phyloP scores from a whole-genome alignment of 1,284 basidiomycete genomes.

The Vanrija humicola region DNA sequence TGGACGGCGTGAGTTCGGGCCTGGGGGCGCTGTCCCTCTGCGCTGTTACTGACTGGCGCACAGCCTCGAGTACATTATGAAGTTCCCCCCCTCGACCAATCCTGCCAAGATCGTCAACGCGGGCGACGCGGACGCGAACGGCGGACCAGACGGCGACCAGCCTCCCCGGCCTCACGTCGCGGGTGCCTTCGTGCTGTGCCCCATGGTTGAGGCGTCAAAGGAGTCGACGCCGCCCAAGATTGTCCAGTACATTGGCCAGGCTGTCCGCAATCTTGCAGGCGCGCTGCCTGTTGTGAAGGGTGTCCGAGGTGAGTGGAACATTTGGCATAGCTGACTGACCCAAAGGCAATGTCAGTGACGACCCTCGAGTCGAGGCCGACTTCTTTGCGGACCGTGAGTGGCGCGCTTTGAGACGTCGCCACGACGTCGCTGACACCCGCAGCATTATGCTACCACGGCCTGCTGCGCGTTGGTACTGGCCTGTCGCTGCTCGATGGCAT shows the following conservation, averaged over 20 bases:
- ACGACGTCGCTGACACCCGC: constrained; percentile 15
- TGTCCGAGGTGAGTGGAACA: constrained; percentile 35
- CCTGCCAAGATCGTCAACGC: background rate
- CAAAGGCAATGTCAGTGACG: constrained; percentile 54
- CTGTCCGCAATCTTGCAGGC: constrained; percentile 48
- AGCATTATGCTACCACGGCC: constrained; percentile 52
- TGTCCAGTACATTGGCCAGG: constrained; percentile 46
- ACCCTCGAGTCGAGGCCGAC: constrained; percentile 52
- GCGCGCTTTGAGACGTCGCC: too few species aligned
- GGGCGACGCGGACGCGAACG: background rate
- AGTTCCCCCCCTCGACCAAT: constrained; percentile 33
- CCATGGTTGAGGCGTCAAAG: constrained; percentile 50
- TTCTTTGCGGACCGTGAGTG: constrained; percentile 48
- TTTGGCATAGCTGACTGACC: constrained; percentile 5
- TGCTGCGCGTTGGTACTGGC: constrained; percentile 52
- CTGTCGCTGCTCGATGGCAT: constrained; percentile 52
- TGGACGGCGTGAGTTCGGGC: constrained; percentile 18
- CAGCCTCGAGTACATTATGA: constrained; percentile 43
- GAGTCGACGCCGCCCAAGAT: constrained; percentile 47
- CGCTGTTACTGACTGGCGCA: background rate
- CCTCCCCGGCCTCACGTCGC: constrained; percentile 33
- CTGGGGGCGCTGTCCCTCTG: too few species aligned
- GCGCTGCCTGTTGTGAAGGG: constrained; percentile 50
- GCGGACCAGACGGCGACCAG: background rate
- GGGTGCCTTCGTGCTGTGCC: constrained; percentile 51